These are phyloP conservation scores for Stramenopiles sp. DNA, from an alignment of 352 stramenopile species.

Conservation along the genomic window DNA sequence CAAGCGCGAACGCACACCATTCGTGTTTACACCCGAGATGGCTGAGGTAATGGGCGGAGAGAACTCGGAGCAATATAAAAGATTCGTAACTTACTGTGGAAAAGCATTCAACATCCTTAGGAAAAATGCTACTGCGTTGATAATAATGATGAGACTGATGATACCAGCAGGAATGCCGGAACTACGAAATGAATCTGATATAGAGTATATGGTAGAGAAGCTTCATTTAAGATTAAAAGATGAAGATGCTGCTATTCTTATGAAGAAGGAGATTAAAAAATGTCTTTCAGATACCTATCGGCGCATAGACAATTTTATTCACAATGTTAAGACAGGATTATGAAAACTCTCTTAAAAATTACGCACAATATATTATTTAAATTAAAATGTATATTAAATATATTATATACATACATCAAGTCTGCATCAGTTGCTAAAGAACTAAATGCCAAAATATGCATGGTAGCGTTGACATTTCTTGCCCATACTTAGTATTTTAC, in stretches of 20 bases:
- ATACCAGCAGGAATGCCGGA: constrained; percentile 54
- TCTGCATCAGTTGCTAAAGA: no score
- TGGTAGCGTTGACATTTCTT: no score
- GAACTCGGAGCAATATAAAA: constrained; percentile 12
- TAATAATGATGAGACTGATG: constrained; percentile 50
- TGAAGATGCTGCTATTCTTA: constrained; percentile 20
- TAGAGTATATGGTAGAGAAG: constrained; percentile 27
- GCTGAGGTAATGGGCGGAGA: constrained; percentile 43
- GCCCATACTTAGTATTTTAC: no score
- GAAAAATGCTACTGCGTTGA: constrained; percentile 46
- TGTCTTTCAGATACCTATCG: constrained; percentile 16
- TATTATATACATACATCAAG: no score
- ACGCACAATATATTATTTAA: no score
- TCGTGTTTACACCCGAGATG: constrained; percentile 75
- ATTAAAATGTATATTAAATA: no score
- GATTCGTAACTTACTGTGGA: constrained; percentile 44
- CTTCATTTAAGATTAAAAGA: constrained; percentile 14
- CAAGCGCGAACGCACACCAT: constrained; percentile 62
- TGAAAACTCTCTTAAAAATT: no score
- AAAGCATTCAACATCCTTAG: constrained; percentile 47
- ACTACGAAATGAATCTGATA: constrained; percentile 38
- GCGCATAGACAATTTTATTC: constrained; percentile 24
- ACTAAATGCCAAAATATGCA: no score
- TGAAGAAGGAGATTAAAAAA: constrained; percentile 22
- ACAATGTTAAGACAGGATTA: constrained; percentile 19